phyloP scores from a whole-genome alignment of 2,329 filamentous ascomycete species.

The Didymosphaeria variabile region DNA sequence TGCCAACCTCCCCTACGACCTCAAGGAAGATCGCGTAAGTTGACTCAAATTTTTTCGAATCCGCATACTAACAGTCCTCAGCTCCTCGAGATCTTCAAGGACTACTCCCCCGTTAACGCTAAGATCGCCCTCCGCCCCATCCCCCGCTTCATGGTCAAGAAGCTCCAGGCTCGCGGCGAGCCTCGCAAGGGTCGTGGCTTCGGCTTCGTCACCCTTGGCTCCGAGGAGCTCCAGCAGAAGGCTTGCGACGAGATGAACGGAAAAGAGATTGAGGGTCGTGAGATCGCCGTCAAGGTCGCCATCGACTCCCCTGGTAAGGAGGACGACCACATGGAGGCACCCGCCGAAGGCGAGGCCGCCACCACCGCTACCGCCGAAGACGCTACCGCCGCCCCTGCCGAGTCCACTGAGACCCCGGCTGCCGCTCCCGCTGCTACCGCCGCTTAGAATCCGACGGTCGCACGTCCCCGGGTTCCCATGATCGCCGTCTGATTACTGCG shows the following conservation, averaged over 20 bases:
- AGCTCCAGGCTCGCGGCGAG: conserved; percentile 97
- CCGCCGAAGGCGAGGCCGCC: conserved; percentile 52
- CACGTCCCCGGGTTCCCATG: conserved; percentile 16
- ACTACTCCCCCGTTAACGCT: conserved; percentile 90
- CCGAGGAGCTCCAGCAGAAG: conserved; percentile 97
- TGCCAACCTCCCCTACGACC: conserved; percentile 97
- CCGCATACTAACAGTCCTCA: conserved; percentile 51
- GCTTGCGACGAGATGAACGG: conserved; percentile 98
- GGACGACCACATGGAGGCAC: conserved; percentile 71
- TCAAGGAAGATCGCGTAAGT: conserved; percentile 93
- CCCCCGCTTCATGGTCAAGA: conserved; percentile 99
- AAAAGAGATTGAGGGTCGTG: conserved; percentile 97
- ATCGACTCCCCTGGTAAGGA: conserved; percentile 99
- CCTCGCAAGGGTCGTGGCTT: conserved; percentile 99
- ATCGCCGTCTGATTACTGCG: conserved; percentile 11
- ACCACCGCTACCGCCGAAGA: conserved; percentile 33
- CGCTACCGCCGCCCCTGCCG: conserved; percentile 24
- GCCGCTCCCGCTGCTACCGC: conserved; percentile 31
- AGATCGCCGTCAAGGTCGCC: conserved; percentile 99
- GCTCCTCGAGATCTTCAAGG: conserved; percentile 97
- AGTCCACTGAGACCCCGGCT: conserved; percentile 35
- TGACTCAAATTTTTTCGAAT: background rate
- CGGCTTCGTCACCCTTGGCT: conserved; percentile 94
- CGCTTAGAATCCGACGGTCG: conserved; percentile 36
- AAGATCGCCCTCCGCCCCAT: conserved; percentile 99